Conservation (phyloP, 176 grass and related monocot genomes). For the Carex scoparia region DNA sequence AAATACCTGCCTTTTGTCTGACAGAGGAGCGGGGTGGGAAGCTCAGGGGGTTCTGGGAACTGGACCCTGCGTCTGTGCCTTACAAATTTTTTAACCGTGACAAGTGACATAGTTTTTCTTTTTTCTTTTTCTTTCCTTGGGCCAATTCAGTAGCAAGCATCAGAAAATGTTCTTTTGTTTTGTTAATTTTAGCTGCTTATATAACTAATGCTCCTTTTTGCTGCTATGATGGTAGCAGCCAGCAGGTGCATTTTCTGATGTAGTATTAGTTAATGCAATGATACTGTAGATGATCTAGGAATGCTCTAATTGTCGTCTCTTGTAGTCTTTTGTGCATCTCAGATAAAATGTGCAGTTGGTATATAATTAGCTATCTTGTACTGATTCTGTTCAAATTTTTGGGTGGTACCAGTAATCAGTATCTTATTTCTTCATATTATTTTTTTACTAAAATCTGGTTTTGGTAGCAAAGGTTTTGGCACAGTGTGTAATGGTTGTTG, state of each 20-base stretch:
- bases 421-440: background rate
- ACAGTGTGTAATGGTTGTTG: background rate
- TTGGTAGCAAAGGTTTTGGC: background rate
- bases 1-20: slow-evolving; percentile 48
- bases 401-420: background rate
- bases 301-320: background rate
- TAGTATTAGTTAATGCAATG: background rate
- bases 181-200: background rate
- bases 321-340: background rate
- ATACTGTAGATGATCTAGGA: background rate
- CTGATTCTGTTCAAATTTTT: background rate
- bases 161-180: background rate
- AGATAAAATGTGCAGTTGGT: background rate
- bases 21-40: slow-evolving; percentile 44
- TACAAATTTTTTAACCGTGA: slow-evolving; percentile 34
- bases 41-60: slow-evolving; percentile 59
- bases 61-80: slow-evolving; percentile 74
- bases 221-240: background rate
- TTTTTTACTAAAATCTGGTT: background rate
- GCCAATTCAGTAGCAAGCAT: background rate
- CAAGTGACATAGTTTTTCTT: background rate
- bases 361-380: background rate
- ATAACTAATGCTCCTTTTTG: background rate
- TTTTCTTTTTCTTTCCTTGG: background rate
- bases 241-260: background rate